These are phyloP conservation scores for Nannochloropsis gaditana DNA, from an alignment of 108 stramenopile genomes.

Conservation along the genomic window DNA sequence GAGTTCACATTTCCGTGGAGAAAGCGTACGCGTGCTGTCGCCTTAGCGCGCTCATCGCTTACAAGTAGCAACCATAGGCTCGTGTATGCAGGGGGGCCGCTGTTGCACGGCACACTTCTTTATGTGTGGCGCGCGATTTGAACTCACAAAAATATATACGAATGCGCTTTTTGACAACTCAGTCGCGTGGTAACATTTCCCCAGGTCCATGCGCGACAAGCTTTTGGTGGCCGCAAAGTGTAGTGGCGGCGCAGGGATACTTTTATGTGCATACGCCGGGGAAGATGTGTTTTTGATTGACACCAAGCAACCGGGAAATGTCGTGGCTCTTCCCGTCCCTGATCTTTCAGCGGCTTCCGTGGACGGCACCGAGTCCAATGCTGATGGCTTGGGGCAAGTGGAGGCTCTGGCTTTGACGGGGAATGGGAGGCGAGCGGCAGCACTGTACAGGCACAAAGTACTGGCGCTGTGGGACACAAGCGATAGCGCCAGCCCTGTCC, in stretches of 20 bases:
- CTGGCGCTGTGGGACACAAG: background rate
- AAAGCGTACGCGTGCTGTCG: too few relatives aligned
- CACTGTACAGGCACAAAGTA: background rate
- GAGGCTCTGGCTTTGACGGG: background rate
- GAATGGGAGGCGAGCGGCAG: background rate
- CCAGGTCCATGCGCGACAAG: background rate
- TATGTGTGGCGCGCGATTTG: too few relatives aligned
- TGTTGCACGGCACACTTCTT: too few relatives aligned
- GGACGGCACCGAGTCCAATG: background rate
- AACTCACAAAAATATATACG: background rate
- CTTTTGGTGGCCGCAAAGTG: background rate
- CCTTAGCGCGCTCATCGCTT: too few relatives aligned
- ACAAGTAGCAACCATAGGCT: too few relatives aligned
- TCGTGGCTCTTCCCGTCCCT: slow-evolving; percentile 1
- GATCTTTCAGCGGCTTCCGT: background rate
- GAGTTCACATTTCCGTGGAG: too few relatives aligned
- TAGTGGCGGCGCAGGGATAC: background rate
- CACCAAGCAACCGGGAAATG: background rate
- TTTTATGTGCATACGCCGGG: background rate
- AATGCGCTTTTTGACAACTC: background rate
- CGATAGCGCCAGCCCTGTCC: background rate
- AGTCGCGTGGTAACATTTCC: background rate
- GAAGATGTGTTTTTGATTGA: background rate
- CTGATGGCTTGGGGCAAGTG: background rate
- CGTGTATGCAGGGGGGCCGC: too few relatives aligned